A percentile compares a stretch with the other conserved stretches of the same genome.
Evolutionary conservation across 345 rosid genomes (phyloP).

Genomic region (Brassica incana): DNA sequence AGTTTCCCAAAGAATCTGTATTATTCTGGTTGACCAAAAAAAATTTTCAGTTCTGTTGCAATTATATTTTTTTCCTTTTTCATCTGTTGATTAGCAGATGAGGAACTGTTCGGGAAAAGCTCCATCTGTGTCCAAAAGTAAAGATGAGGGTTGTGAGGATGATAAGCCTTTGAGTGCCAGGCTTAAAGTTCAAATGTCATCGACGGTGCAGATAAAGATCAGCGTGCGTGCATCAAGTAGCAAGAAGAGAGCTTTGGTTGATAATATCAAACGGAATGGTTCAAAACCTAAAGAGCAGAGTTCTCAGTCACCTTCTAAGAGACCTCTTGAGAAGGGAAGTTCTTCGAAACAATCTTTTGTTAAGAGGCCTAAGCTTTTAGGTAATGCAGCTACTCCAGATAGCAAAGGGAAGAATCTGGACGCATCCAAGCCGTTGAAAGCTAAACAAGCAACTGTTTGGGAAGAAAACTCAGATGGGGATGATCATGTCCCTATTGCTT

Average conservation of each 20-base stretch:
- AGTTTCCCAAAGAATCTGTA: background rate
- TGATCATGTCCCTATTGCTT: conserved; percentile 75
- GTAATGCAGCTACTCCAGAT: conserved; percentile 28
- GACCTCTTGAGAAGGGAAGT: conserved; percentile 66
- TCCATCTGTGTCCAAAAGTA: conserved; percentile 22
- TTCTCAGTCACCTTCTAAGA: conserved; percentile 49
- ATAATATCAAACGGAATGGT: conserved; percentile 55
- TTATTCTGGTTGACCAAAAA: background rate
- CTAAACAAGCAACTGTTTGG: conserved; percentile 32
- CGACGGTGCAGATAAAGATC: conserved; percentile 18
- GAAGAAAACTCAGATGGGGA: conserved; percentile 59
- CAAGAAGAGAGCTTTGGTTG: conserved; percentile 51
- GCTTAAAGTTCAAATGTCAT: conserved; percentile 14
- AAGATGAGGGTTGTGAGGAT: conserved; percentile 72
- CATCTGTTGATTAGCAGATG: conserved; percentile 26
- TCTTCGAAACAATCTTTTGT: conserved; percentile 50
- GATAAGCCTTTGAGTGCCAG: conserved; percentile 67
- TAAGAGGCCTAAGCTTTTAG: conserved; percentile 65
- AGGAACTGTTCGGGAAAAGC: conserved; percentile 39
- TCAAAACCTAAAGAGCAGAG: conserved; percentile 42
- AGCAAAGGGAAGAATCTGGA: conserved; percentile 33
- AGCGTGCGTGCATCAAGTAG: conserved; percentile 28
- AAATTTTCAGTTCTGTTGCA: background rate
- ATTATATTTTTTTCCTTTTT: conserved; percentile 18
- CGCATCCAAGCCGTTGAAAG: conserved; percentile 25